These are phyloP conservation scores for Sanghuangporus baumii DNA, from an alignment of 1,284 basidiomycete species.

Conservation along the genomic window DNA sequence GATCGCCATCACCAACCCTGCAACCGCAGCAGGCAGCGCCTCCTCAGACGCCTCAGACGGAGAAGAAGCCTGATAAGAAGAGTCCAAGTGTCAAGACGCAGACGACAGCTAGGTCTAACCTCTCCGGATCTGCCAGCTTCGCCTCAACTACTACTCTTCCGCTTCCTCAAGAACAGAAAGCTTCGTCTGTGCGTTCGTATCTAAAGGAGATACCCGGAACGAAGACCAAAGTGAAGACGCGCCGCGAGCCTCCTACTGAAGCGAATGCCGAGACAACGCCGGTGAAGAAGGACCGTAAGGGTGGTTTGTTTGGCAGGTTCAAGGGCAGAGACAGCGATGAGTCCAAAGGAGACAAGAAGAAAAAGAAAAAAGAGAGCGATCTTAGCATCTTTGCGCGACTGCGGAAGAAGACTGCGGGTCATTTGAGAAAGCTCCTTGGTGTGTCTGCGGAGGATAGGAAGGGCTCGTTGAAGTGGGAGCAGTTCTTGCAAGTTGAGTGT, in stretches of 20 bases:
- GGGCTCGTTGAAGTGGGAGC: conserved; percentile 70
- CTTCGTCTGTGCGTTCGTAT: conserved; percentile 68
- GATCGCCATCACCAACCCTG: conserved; percentile 14
- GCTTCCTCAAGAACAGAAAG: conserved; percentile 40
- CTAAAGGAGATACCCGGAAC: conserved; percentile 40
- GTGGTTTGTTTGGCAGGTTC: conserved; percentile 43
- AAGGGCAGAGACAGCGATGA: conserved; percentile 31
- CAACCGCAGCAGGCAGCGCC: conserved; percentile 9
- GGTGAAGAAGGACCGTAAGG: conserved; percentile 35
- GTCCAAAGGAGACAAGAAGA: conserved; percentile 32
- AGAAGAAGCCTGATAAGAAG: not conserved
- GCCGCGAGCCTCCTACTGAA: conserved; percentile 45
- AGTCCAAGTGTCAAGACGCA: not conserved
- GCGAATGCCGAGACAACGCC: conserved; percentile 16
- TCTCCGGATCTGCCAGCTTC: conserved; percentile 27
- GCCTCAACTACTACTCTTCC: conserved; percentile 42
- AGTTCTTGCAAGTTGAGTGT: conserved; percentile 45
- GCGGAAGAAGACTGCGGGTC: conserved; percentile 49
- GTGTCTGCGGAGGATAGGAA: conserved; percentile 51
- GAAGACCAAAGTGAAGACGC: conserved; percentile 66
- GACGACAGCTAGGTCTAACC: conserved; percentile 22
- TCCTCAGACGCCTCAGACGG: conserved; percentile 21
- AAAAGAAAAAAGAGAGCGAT: conserved; percentile 32
- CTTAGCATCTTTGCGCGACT: conserved; percentile 50
- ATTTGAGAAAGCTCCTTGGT: conserved; percentile 60